These are phyloP conservation scores for Plectosphaerella plurivora DNA, from an alignment of 2,329 filamentous ascomycete species.

Conservation along the genomic window DNA sequence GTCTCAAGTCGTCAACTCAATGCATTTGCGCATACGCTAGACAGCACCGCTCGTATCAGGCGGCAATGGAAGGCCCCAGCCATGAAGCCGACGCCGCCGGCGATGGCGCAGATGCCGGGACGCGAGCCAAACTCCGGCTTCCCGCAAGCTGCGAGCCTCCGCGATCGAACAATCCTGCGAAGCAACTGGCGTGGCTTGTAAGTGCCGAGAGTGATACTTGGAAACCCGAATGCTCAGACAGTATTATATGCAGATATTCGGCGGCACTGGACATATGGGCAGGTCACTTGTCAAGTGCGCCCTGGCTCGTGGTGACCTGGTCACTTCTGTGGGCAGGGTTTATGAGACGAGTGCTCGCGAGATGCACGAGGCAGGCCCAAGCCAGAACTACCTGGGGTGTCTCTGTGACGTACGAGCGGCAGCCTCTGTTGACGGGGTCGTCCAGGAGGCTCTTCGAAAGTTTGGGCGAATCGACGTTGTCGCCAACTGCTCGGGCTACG, in stretches of 20 bases:
- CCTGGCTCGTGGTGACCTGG: conserved; percentile 74
- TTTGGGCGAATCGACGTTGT: conserved; percentile 86
- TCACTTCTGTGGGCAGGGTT: conserved; percentile 79
- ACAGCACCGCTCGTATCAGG: no score
- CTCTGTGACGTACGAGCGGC: conserved; percentile 86
- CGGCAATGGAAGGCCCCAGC: no score
- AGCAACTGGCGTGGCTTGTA: conserved; percentile 86
- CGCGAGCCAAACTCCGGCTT: conserved; percentile 49
- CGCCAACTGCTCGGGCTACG: conserved; percentile 91
- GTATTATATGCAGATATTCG: conserved; percentile 65
- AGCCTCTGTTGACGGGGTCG: conserved; percentile 68
- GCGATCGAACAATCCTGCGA: conserved; percentile 61
- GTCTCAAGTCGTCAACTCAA: no score
- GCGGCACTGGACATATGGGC: conserved; percentile 95
- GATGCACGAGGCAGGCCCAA: conserved; percentile 47
- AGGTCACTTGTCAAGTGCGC: conserved; percentile 82
- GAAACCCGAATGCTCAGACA: not conserved
- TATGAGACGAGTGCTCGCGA: conserved; percentile 69
- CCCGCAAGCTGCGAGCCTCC: conserved; percentile 86
- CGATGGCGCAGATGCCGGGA: no score
- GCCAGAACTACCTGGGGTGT: conserved; percentile 71
- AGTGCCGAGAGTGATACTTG: conserved; percentile 22
- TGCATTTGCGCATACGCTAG: no score
- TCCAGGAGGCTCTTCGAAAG: conserved; percentile 64
- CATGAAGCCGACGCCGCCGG: no score